Evolutionary conservation across 1,284 basidiomycete genomes (phyloP).

Genomic region (Austropuccinia psidii): DNA sequence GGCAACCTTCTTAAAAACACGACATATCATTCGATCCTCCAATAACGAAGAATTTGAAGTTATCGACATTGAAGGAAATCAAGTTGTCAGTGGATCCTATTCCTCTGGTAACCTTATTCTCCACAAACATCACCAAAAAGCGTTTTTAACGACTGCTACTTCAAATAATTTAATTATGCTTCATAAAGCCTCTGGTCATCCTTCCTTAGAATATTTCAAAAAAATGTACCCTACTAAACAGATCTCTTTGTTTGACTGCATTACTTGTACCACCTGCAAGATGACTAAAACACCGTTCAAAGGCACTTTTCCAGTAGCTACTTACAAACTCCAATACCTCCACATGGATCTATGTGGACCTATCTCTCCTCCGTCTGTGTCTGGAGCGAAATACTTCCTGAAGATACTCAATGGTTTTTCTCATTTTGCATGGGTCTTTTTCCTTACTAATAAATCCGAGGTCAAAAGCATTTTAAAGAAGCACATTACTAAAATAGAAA

Average conservation of each 20-base stretch:
- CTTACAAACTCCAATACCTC: background rate
- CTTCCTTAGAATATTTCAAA: background rate
- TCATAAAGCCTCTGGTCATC: background rate
- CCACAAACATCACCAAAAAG: background rate
- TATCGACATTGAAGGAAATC: background rate
- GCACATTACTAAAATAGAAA: background rate
- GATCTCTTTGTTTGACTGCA: background rate
- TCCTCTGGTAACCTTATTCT: background rate
- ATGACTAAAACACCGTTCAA: background rate
- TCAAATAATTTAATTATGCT: background rate
- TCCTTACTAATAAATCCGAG: slow-evolving; percentile 1
- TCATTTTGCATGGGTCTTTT: slow-evolving; percentile 5
- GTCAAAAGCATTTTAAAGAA: background rate
- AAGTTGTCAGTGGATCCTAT: background rate
- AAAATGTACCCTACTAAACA: background rate
- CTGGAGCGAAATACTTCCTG: background rate
- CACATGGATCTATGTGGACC: slow-evolving; percentile 10
- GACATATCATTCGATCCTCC: background rate
- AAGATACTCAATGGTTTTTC: background rate
- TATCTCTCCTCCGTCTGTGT: background rate
- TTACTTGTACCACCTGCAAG: background rate
- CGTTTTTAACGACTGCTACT: background rate
- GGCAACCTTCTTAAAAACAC: background rate
- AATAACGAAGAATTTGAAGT: background rate
- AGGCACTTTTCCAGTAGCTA: background rate